Evolutionary conservation across 2,329 filamentous ascomycete genomes (phyloP).

Genomic region (Fusarium sp.): DNA sequence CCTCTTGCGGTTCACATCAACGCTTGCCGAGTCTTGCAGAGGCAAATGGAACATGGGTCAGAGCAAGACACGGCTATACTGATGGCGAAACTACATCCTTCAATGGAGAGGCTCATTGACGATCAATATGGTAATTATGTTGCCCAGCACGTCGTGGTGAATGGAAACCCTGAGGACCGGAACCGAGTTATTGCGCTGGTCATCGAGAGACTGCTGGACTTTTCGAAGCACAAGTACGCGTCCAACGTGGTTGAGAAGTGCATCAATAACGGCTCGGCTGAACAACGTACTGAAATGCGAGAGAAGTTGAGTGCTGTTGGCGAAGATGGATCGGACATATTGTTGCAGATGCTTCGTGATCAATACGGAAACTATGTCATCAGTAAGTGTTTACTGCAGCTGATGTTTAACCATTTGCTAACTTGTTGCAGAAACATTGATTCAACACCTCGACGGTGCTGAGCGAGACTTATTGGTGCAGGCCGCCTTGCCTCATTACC

Average conservation of each 20-base stretch:
- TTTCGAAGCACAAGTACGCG: constrained; percentile 95
- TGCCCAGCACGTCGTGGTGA: constrained; percentile 87
- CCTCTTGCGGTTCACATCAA: constrained; percentile 82
- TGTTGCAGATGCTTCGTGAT: constrained; percentile 85
- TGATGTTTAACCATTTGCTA: constrained; percentile 13
- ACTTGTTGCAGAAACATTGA: constrained; percentile 76
- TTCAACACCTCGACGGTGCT: constrained; percentile 69
- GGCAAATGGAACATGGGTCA: constrained; percentile 86
- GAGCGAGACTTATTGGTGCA: constrained; percentile 71
- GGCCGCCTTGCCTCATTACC: constrained; percentile 71
- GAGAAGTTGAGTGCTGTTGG: constrained; percentile 68
- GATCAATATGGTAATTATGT: constrained; percentile 98
- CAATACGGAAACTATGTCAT: constrained; percentile 97
- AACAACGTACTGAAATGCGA: constrained; percentile 77
- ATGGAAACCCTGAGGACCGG: constrained; percentile 78
- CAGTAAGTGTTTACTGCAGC: constrained; percentile 72
- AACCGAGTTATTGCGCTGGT: constrained; percentile 79
- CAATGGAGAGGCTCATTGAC: constrained; percentile 76
- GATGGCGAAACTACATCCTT: constrained; percentile 80
- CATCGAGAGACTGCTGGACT: constrained; percentile 74
- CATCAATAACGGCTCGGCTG: constrained; percentile 75
- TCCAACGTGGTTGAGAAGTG: constrained; percentile 98
- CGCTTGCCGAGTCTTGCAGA: constrained; percentile 92
- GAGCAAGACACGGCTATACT: constrained; percentile 77
- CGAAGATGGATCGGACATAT: constrained; percentile 73